Evolutionary conservation across 352 stramenopile species (phyloP).

Genomic region (Phytophthora europaea): DNA sequence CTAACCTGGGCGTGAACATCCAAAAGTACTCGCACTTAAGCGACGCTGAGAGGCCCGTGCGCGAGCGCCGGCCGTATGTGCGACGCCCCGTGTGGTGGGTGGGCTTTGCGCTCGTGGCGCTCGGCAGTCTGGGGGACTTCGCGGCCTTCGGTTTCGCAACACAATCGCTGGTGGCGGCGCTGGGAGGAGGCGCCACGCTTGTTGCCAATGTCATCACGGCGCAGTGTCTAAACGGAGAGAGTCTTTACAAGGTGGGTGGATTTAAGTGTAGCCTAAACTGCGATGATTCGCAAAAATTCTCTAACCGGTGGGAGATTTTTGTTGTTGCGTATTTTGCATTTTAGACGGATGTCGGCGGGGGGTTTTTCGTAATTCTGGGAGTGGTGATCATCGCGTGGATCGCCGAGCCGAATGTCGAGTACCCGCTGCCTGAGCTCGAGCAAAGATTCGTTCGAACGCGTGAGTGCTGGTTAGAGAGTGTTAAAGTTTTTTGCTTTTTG

Average conservation of each 20-base stretch:
- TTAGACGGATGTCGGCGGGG: conserved; percentile 83
- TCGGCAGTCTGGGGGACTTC: conserved; percentile 91
- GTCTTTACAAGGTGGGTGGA: conserved; percentile 59
- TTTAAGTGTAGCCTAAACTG: conserved; percentile 2
- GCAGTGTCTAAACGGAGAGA: conserved; percentile 87
- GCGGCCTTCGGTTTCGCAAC: conserved; percentile 91
- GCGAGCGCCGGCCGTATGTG: conserved; percentile 80
- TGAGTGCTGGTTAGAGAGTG: conserved; percentile 24
- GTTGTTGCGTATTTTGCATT: conserved; percentile 7
- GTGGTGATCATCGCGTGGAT: conserved; percentile 91
- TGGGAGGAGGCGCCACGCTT: conserved; percentile 88
- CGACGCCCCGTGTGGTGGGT: conserved; percentile 91
- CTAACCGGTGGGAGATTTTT: neutral
- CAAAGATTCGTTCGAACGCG: conserved; percentile 81
- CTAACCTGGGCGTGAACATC: conserved; percentile 92
- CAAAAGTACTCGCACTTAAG: conserved; percentile 90
- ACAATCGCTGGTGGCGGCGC: conserved; percentile 89
- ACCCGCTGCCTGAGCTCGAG: conserved; percentile 87
- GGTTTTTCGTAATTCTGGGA: conserved; percentile 88
- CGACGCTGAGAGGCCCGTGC: conserved; percentile 54
- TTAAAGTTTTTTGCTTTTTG: conserved; percentile 1
- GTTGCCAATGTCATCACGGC: conserved; percentile 91
- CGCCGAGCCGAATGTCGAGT: conserved; percentile 86
- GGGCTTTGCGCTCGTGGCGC: conserved; percentile 77
- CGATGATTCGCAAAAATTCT: conserved; percentile 1